Evolutionary conservation across 2,329 filamentous ascomycete species (phyloP).

Genomic region (Exserohilum rostratum): DNA sequence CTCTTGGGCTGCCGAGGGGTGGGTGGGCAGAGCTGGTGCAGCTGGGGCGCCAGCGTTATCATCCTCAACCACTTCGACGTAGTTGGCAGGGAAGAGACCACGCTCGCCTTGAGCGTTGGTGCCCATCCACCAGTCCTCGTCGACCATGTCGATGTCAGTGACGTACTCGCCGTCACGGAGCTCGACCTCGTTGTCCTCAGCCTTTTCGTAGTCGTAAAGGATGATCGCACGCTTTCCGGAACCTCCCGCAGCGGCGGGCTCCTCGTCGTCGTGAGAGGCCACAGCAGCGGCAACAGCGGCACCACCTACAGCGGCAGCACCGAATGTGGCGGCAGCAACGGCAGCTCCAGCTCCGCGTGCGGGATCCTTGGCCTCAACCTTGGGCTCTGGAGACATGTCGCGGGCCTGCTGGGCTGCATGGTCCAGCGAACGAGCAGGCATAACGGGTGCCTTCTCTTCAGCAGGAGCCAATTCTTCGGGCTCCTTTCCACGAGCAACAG

Average conservation of each 20-base stretch:
- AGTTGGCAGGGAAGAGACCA: constrained; percentile 96
- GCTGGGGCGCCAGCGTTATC: constrained; percentile 44
- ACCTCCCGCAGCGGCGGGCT: constrained; percentile 24
- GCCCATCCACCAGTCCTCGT: constrained; percentile 99
- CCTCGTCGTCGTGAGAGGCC: constrained; percentile 45
- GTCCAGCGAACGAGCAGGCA: constrained; percentile 70
- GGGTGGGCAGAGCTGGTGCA: constrained; percentile 45
- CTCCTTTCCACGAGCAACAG: constrained; percentile 70
- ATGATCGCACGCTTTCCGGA: constrained; percentile 76
- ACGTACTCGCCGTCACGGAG: constrained; percentile 87
- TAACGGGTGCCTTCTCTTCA: constrained; percentile 57
- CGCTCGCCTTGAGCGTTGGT: constrained; percentile 82
- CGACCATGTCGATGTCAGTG: constrained; percentile 93
- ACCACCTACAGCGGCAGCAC: constrained; percentile 50
- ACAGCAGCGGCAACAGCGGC: constrained; percentile 49
- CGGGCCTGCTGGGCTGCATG: constrained; percentile 67
- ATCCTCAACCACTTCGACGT: constrained; percentile 83
- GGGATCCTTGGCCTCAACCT: constrained; percentile 60
- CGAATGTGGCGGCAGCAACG: constrained; percentile 54
- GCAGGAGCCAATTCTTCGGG: constrained; percentile 59
- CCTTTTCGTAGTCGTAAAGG: constrained; percentile 96
- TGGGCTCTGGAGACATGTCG: constrained; percentile 69
- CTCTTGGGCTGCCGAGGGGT: constrained; percentile 50
- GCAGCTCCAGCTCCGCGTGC: constrained; percentile 61
- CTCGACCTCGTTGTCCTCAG: constrained; percentile 95